Evolutionary conservation across 129 eudicot genomes (phyloP), one percentile per base, ranked within the genome.

Genomic region (Flaveria ramosissima): DNA sequence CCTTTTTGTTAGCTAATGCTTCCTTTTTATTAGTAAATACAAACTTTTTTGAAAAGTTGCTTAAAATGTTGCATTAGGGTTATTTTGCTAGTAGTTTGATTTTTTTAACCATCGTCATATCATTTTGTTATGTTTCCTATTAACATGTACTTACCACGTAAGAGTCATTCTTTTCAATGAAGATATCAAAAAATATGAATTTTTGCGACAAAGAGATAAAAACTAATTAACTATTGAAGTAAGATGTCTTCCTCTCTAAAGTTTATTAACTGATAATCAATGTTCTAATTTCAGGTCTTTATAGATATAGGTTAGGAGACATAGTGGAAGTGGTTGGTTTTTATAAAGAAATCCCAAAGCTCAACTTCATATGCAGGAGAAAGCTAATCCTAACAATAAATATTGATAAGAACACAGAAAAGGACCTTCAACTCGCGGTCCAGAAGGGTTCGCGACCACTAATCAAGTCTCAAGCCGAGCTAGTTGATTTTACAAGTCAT

Each of bases 401-500:
- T 77, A 89, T 92, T 5, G 97, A 92, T 84, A 92, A 92, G 77
- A 92, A 92, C 83, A 92, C 97, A 0, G 97, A 92, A 75, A 84
- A 89, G n/a, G 97, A 92, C 83, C 96, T 92, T 17, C 96, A 89
- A 55, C 74, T 83, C 7, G 97, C 89, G 9, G 97, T 92, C 27
- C 87, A 92, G 61, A 86, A 72, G 78, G 96, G 93, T 32, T 90
- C 96, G 7, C 86, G 86, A 14, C 68, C 86, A 21, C 89, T 84
- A 7, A 48, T 42, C 24, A 78, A 75, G 72, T 71, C 86, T 2
- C 70, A 62, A 80, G 92, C 85, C 0, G 97, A 92, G 79, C 70
- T 89, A 26, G 88, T 92, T 4, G 97, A 92, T 47, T 92, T 92
- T 87, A 89, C 97, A 21, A 92, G 97, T 92, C 92, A 92, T 41